Evolutionary conservation across 306 rosid genomes (phyloP).

Genomic region (Potentilla sterilis): DNA sequence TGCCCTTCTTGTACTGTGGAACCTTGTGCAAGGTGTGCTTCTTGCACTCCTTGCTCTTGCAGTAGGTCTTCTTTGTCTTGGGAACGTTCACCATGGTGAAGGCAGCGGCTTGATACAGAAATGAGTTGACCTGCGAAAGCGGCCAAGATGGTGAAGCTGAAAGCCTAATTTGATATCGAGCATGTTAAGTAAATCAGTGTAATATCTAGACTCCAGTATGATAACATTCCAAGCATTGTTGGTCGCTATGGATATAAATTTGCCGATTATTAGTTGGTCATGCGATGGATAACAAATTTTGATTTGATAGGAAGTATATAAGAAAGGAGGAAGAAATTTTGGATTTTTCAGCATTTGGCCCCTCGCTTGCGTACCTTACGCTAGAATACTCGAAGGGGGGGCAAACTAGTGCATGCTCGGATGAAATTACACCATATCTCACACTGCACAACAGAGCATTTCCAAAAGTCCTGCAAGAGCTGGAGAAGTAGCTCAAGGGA

Average conservation of each 20-base stretch:
- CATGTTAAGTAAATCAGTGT: background rate
- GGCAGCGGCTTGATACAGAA: too few species aligned
- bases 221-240: background rate
- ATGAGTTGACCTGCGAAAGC: too few species aligned
- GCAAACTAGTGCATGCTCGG: background rate
- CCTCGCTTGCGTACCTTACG: conserved; percentile 8
- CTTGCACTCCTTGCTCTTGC: conserved; percentile 46
- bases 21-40: conserved; percentile 60
- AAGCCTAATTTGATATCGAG: too few species aligned
- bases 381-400: background rate
- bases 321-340: conserved; percentile 37
- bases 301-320: conserved; percentile 18
- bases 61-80: conserved; percentile 42
- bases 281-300: background rate
- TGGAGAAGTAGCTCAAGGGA: conserved; percentile 15
- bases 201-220: background rate
- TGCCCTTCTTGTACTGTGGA: conserved; percentile 48
- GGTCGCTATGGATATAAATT: background rate
- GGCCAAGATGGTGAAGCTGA: too few species aligned
- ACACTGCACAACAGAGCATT: conserved; percentile 16
- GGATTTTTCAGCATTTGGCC: conserved; percentile 14
- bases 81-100: conserved; percentile 52
- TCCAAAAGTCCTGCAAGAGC: background rate
- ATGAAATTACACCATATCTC: background rate
- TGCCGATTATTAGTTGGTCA: background rate